phyloP scores from a whole-genome alignment of 441 rosid species.

The Daphne laureola region DNA sequence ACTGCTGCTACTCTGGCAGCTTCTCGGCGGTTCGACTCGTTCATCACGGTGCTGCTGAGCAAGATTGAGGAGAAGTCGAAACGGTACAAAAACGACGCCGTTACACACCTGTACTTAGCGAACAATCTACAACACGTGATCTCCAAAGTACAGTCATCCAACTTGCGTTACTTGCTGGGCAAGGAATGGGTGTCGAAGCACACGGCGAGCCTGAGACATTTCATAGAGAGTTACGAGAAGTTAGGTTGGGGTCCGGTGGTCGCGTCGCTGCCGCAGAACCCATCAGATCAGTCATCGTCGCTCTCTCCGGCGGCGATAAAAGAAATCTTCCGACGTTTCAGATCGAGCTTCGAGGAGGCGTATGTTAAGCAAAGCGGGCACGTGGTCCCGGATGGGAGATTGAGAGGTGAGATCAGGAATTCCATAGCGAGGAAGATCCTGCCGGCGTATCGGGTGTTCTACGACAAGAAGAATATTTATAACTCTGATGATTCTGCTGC shows the following conservation, averaged over 20 bases:
- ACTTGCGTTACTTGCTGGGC: conserved; percentile 46
- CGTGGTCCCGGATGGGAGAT: conserved; percentile 33
- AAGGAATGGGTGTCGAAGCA: conserved; percentile 59
- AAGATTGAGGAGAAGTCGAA: conserved; percentile 68
- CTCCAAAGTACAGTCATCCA: conserved; percentile 39
- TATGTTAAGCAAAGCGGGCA: conserved; percentile 31
- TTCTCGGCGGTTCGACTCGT: conserved; percentile 43
- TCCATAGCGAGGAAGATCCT: conserved; percentile 37
- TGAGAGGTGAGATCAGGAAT: conserved; percentile 44
- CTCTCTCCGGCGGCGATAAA: conserved; percentile 31
- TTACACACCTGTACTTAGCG: conserved; percentile 62
- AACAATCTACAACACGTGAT: conserved; percentile 60
- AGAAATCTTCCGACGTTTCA: conserved; percentile 38
- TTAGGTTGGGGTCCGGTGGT: conserved; percentile 50
- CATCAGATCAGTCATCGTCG: conserved; percentile 15
- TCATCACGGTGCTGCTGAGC: conserved; percentile 60
- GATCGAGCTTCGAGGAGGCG: conserved; percentile 41
- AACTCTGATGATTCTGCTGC: too few species aligned
- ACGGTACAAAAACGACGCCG: conserved; percentile 45
- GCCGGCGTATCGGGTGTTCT: conserved; percentile 42
- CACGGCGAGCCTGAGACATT: conserved; percentile 45
- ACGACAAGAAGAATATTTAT: too few species aligned
- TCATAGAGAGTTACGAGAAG: conserved; percentile 46
- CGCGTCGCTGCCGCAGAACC: conserved; percentile 30
- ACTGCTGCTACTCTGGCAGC: conserved; percentile 33